Evolutionary conservation across 2,329 filamentous ascomycete species (phyloP), one percentile per base, ranked within the genome.

Genomic region (Botryosphaeria dothidea): DNA sequence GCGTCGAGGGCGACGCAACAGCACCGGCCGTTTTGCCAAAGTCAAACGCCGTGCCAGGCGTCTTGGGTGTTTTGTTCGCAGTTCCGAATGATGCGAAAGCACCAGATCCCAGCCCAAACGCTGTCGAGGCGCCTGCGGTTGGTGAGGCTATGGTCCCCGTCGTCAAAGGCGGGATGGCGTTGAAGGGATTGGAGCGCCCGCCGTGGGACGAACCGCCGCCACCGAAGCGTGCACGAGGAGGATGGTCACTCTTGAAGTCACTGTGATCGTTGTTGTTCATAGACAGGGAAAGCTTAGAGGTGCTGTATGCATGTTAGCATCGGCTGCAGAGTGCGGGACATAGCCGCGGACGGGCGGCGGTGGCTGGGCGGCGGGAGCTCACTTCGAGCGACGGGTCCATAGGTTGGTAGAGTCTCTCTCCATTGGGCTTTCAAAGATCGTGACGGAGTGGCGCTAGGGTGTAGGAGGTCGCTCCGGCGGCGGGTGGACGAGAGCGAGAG

Each of bases 71-170:
- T 82, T 96, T 97, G 36, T 86, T 85, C 34, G 90, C 87, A 48
- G 84, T 84, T 25, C 94, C 93, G 78, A 96, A 96, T n/a, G 93
- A 96, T 43, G 94, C 94, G 77, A 99, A 99, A 64, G 95, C 95
- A 71, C 95, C 95, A 19, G 92, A 96, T 45, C 95, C 95, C 67
- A 99, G 83, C 58, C 93, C 93, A 80, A 99, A 99, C 66, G 94
- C 93, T 73, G 90, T 93, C 19, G 92, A 93, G 64, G 92, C 92
- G 71, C 86, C 86, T 62, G 87, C 85, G 13, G 90, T 92, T 15
- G 93, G 92, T 9, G 92, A 94, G 38, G 90, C 85, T 64, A 93
- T 82, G 65, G 73, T 76, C 56, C 86, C 87, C 58, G 85, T 86
- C 67, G 86, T 88, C 72, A 90, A 87, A 66, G 90, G 89, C 56